phyloP scores from a whole-genome alignment of 2,329 filamentous ascomycete species.

The Nigrospora sphaerica region DNA sequence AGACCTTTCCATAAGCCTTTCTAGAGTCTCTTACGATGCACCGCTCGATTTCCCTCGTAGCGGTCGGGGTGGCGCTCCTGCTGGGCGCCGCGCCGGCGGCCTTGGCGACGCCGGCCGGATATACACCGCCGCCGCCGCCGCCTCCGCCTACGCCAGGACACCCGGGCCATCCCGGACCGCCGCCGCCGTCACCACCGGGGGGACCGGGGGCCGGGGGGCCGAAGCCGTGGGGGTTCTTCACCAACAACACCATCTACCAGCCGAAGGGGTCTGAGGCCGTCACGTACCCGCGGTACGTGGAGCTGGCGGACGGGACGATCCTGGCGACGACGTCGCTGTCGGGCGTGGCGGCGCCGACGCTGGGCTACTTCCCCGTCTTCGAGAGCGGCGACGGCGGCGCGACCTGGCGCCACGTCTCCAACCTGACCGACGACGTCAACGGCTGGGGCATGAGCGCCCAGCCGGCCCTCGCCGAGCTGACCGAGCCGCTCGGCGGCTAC shows the following conservation, averaged over 20 bases:
- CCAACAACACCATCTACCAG: constrained; percentile 9
- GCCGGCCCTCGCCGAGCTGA: constrained; percentile 58
- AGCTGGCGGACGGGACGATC: constrained; percentile 29
- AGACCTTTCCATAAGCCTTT: too few relatives aligned
- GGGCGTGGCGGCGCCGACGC: constrained; percentile 3
- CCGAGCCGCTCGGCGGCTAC: constrained; percentile 47
- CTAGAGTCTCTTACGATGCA: too few relatives aligned
- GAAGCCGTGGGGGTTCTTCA: constrained; percentile 7
- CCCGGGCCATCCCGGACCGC: too few relatives aligned
- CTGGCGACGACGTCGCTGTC: constrained; percentile 33
- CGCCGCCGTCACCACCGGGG: not conserved
- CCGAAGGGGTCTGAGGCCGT: constrained; percentile 1
- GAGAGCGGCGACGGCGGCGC: constrained; percentile 41
- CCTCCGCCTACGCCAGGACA: too few relatives aligned
- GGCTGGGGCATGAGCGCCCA: constrained; percentile 61
- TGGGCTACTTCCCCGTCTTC: constrained; percentile 40
- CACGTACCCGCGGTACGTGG: constrained; percentile 23
- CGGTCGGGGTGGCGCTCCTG: too few relatives aligned
- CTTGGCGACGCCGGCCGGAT: too few relatives aligned
- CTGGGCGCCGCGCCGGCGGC: too few relatives aligned
- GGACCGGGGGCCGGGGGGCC: not conserved
- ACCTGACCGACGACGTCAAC: constrained; percentile 57
- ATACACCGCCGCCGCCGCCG: too few relatives aligned
- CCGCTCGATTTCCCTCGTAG: too few relatives aligned
- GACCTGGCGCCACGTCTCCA: constrained; percentile 55